Conservation (phyloP, 2,329 filamentous ascomycete genomes). For the Leptosphaerulina australis region DNA sequence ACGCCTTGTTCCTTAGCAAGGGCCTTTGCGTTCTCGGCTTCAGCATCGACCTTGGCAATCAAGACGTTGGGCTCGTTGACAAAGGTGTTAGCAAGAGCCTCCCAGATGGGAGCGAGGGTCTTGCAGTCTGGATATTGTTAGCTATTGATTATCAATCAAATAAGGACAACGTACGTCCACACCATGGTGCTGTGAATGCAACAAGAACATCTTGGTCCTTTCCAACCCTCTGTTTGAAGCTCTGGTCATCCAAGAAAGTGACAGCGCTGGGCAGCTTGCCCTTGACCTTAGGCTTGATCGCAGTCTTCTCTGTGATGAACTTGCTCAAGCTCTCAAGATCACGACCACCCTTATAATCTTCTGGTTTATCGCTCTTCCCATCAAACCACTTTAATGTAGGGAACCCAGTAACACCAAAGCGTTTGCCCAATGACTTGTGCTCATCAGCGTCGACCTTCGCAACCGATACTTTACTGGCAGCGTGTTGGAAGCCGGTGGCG, state of each 20-base stretch:
- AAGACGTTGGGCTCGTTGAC: slow-evolving; percentile 76
- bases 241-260: slow-evolving; percentile 76
- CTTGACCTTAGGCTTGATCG: slow-evolving; percentile 78
- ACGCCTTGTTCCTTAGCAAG: slow-evolving; percentile 78
- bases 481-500: slow-evolving; percentile 72
- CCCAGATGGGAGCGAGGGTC: slow-evolving; percentile 86
- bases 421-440: slow-evolving; percentile 81
- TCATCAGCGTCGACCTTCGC: slow-evolving; percentile 96
- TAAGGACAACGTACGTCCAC: slow-evolving; percentile 76
- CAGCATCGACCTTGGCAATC: slow-evolving; percentile 94
- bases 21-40: slow-evolving; percentile 82
- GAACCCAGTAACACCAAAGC: slow-evolving; percentile 90
- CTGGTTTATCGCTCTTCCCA: slow-evolving; percentile 84
- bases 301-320: slow-evolving; percentile 88
- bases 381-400: slow-evolving; percentile 98
- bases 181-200: slow-evolving; percentile 98
- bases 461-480: slow-evolving; percentile 78
- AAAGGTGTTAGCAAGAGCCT: slow-evolving; percentile 83
- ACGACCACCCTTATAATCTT: slow-evolving; percentile 84
- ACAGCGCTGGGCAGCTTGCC: slow-evolving; percentile 75
- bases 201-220: slow-evolving; percentile 88
- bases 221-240: slow-evolving; percentile 79
- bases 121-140: slow-evolving; percentile 79
- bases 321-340: slow-evolving; percentile 82
- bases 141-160: not conserved